Base-by-base conservation (phyloP, 345 rosid species). In the Bretschneidera sinensis region DNA sequence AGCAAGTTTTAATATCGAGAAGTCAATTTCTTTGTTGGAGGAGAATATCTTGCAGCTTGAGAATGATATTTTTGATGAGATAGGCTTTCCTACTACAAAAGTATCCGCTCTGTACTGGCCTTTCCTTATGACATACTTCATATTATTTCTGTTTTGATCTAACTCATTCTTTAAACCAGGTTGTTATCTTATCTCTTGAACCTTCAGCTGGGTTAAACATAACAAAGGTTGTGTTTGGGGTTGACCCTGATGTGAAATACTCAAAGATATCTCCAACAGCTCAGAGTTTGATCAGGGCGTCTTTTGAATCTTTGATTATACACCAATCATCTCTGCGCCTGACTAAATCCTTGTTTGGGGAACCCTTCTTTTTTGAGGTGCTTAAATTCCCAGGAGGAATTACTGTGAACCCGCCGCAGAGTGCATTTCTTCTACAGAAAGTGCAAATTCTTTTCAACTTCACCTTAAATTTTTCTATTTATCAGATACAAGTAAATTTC, bases 401-500 rank as follows among this genome's bases (percentile, higher is more conserved):
- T 67, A 85, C 90, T 60, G 73, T 90, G 53, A 80, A 83, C 75
- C 95, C 97, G 35, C 62, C 73, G 17, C 95, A 90, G 74, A 87
- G 79, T 48, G 84, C 83, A 13, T 87, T 82, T 68, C 95, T 84
- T 65, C 78, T 90, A 58, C 97, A 90, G 84, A 90, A 81, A 60
- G 92, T 77, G 62, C 91, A 83, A 66, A 64, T 87, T 74, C 79
- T 60, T 64, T 90, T 90, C 81, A 90, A 85, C 90, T 90, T 90
- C 74, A 90, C 97, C 60, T 73, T 90, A 58, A 87, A 83, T 73
- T 82, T 77, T 61, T 87, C 95, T 18, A 85, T 90, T 48, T 63
- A 72, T 75, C 79, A 87, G 74, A 71, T 85, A 64, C 86, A 76
- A 67, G 62, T 54, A 56, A 82, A 81, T 77, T 90, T 90, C 67